Evolutionary conservation across 2,329 filamentous ascomycete species (phyloP).

Genomic region (Aureobasidium sp.): DNA sequence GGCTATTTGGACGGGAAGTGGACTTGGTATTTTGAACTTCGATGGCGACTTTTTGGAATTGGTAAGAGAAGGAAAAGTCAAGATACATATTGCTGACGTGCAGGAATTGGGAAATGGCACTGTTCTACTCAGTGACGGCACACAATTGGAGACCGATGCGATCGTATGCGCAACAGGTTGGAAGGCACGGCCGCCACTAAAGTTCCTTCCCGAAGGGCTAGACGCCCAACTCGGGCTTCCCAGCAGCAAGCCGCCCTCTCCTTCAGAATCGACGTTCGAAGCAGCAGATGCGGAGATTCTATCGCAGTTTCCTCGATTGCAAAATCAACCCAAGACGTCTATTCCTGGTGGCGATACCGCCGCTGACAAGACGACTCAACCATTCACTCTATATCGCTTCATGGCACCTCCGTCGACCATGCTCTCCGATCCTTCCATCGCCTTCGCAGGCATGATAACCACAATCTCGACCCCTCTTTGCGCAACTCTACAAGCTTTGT

Average conservation of each 20-base stretch:
- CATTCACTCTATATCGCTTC: slow-evolving; percentile 47
- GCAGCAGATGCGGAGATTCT: slow-evolving; percentile 60
- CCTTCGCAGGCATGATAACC: slow-evolving; percentile 44
- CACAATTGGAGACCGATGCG: slow-evolving; percentile 51
- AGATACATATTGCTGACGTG: slow-evolving; percentile 63
- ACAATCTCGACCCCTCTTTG: slow-evolving; percentile 41
- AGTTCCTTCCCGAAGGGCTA: not conserved
- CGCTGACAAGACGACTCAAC: slow-evolving; percentile 23
- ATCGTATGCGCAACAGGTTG: slow-evolving; percentile 66
- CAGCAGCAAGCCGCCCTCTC: not conserved
- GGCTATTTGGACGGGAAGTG: slow-evolving; percentile 60
- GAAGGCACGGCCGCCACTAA: slow-evolving; percentile 55
- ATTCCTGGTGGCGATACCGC: slow-evolving; percentile 2
- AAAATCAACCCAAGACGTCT: slow-evolving; percentile 49
- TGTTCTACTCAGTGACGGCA: slow-evolving; percentile 56
- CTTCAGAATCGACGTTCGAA: slow-evolving; percentile 38
- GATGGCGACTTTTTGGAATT: slow-evolving; percentile 61
- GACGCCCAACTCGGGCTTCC: slow-evolving; percentile 16
- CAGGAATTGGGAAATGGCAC: slow-evolving; percentile 48
- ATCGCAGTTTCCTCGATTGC: slow-evolving; percentile 58
- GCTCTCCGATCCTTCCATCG: slow-evolving; percentile 39
- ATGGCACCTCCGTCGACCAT: slow-evolving; percentile 42
- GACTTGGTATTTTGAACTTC: slow-evolving; percentile 69
- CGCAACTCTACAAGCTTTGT: slow-evolving; percentile 46
- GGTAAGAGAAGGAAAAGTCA: slow-evolving; percentile 59